These are phyloP conservation scores for Jaltomata sinuosa DNA, from an alignment of 257 asterid species.

Conservation along the genomic window DNA sequence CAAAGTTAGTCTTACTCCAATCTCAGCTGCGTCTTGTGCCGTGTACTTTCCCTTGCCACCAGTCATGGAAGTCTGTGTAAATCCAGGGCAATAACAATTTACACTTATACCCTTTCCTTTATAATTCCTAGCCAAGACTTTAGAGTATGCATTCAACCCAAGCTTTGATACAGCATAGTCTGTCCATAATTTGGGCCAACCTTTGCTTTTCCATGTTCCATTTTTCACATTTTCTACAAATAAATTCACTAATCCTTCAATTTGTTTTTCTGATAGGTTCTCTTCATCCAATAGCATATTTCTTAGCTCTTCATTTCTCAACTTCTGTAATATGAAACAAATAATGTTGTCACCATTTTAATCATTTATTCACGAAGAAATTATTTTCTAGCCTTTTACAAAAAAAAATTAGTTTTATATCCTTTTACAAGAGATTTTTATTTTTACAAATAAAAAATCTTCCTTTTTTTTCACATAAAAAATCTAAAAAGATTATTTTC, in stretches of 20 bases:
- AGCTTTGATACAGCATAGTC: conserved; percentile 76
- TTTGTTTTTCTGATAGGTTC: conserved; percentile 28
- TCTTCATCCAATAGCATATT: conserved; percentile 41
- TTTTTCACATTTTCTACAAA: conserved; percentile 47
- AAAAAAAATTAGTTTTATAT: no score
- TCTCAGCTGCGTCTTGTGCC: conserved; percentile 34
- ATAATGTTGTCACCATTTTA: background rate
- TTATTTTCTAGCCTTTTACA: no score
- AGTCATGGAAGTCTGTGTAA: conserved; percentile 75
- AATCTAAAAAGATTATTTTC: no score
- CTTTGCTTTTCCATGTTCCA: conserved; percentile 48
- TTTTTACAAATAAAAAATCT: no score
- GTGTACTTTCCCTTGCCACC: conserved; percentile 53
- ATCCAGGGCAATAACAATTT: conserved; percentile 76
- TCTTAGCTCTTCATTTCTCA: conserved; percentile 32
- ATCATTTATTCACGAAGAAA: background rate
- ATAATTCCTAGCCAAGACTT: conserved; percentile 41
- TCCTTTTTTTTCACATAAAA: no score
- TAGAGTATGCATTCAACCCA: conserved; percentile 59
- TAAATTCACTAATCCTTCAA: conserved; percentile 32
- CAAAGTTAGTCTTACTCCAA: conserved; percentile 30
- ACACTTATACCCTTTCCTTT: conserved; percentile 27
- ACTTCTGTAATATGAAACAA: conserved; percentile 36
- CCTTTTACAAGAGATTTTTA: no score
- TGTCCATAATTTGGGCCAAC: conserved; percentile 82